Evolutionary conservation across 305 asterid genomes (phyloP).

Genomic region (Fraxinus floribunda): DNA sequence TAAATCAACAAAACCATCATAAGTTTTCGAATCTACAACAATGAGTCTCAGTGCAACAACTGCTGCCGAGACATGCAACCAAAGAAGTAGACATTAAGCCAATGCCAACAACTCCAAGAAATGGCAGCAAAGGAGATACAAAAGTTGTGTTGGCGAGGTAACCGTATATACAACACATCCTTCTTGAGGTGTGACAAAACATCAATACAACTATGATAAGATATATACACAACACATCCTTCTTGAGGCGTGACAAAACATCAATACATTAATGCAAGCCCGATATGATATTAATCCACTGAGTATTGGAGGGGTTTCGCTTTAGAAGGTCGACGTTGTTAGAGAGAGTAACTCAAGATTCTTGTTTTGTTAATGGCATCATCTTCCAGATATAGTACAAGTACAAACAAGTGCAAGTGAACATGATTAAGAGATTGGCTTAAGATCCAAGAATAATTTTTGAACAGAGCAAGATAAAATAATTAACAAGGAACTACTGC

Average conservation of each 20-base stretch:
- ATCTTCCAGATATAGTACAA: not conserved
- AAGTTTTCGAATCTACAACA: constrained; percentile 53
- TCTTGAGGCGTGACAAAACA: not conserved
- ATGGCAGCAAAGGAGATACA: no score
- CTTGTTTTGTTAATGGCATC: not conserved
- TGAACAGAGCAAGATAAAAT: not conserved
- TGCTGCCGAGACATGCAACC: constrained; percentile 52
- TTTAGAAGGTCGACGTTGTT: not conserved
- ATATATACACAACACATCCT: not conserved
- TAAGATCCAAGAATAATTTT: not conserved
- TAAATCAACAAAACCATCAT: constrained; percentile 67
- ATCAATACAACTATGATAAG: not conserved
- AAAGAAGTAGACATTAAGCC: not conserved
- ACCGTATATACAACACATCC: not conserved
- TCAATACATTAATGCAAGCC: not conserved
- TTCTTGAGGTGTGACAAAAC: not conserved
- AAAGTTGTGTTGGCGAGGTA: no score
- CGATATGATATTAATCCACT: not conserved
- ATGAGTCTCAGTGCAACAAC: constrained; percentile 73
- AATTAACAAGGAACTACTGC: not conserved
- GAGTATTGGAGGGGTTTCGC: not conserved
- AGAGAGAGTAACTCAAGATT: not conserved
- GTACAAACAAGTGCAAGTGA: not conserved
- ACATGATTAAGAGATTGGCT: not conserved
- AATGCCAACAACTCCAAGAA: no score